A percentile compares a stretch with the other conserved stretches of the same genome.
Conservation (phyloP, 2,329 filamentous ascomycete genomes). For the Aspergillus udagawae region DNA sequence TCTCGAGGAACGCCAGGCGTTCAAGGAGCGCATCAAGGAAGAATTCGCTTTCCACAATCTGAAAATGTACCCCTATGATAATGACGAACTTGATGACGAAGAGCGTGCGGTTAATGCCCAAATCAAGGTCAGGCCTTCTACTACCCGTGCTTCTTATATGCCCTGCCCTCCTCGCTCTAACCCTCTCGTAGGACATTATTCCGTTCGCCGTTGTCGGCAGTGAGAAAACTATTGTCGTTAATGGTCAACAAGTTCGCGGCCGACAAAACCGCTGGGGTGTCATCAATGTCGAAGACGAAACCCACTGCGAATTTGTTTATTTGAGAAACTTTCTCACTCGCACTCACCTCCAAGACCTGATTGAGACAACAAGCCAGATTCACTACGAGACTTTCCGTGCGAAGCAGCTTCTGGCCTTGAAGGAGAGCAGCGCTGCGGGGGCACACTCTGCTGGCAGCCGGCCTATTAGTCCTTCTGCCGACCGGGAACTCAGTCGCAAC, state of each 20-base stretch:
- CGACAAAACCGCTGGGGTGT: constrained; percentile 99
- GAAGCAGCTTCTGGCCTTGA: constrained; percentile 95
- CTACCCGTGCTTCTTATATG: neutral
- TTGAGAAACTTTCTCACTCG: constrained; percentile 97
- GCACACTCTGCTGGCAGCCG: constrained; percentile 66
- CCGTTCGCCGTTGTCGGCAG: constrained; percentile 98
- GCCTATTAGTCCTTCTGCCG: constrained; percentile 91
- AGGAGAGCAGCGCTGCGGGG: constrained; percentile 91
- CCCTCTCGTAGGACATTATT: constrained; percentile 68
- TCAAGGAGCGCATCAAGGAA: constrained; percentile 99
- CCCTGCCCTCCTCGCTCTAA: constrained; percentile 33
- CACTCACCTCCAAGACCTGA: constrained; percentile 96
- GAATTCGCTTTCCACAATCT: constrained; percentile 99
- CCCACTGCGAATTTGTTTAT: constrained; percentile 99
- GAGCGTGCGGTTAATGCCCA: constrained; percentile 88
- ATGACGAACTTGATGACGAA: constrained; percentile 97
- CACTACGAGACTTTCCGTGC: constrained; percentile 99
- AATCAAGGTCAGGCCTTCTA: constrained; percentile 70
- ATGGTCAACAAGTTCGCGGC: constrained; percentile 93
- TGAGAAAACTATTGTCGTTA: constrained; percentile 95
- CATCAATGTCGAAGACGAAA: constrained; percentile 99
- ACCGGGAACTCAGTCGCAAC: constrained; percentile 92
- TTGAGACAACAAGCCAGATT: constrained; percentile 98
- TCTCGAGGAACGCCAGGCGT: constrained; percentile 87
- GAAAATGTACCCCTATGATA: constrained; percentile 99